Evolutionary conservation across 2,329 filamentous ascomycete genomes (phyloP).

Genomic region (Fusarium robinianum): DNA sequence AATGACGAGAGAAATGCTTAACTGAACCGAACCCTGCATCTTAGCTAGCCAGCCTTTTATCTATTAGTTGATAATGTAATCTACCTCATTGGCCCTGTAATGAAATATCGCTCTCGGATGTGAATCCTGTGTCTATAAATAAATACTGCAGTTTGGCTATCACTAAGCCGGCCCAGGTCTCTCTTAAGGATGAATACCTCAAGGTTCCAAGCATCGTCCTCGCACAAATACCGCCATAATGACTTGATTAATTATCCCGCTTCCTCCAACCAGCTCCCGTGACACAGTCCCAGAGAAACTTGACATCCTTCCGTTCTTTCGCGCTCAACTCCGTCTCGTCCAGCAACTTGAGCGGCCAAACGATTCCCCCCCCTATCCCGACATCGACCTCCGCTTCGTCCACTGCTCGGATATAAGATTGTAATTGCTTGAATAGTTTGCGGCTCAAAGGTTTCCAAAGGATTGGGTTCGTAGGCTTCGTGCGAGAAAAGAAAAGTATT

Average conservation of each 20-base stretch:
- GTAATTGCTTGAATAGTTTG: not conserved
- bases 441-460: not conserved
- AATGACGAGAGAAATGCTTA: not conserved
- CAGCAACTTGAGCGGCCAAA: not conserved
- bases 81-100: too few species aligned
- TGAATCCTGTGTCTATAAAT: not conserved
- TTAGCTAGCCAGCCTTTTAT: too few species aligned
- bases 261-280: not conserved
- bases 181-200: too few species aligned
- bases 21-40: too few species aligned
- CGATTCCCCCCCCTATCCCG: not conserved
- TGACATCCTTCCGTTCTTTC: not conserved
- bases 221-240: too few species aligned
- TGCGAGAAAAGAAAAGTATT: not conserved
- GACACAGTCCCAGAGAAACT: not conserved
- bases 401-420: not conserved
- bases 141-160: too few species aligned
- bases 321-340: not conserved
- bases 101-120: not conserved
- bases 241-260: not conserved
- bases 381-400: not conserved
- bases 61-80: too few species aligned
- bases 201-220: too few species aligned
- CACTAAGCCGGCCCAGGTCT: too few species aligned
- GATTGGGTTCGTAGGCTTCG: not conserved